These are phyloP conservation scores for Skeletonema potamos DNA, from an alignment of 108 stramenopile genomes.

Conservation along the genomic window DNA sequence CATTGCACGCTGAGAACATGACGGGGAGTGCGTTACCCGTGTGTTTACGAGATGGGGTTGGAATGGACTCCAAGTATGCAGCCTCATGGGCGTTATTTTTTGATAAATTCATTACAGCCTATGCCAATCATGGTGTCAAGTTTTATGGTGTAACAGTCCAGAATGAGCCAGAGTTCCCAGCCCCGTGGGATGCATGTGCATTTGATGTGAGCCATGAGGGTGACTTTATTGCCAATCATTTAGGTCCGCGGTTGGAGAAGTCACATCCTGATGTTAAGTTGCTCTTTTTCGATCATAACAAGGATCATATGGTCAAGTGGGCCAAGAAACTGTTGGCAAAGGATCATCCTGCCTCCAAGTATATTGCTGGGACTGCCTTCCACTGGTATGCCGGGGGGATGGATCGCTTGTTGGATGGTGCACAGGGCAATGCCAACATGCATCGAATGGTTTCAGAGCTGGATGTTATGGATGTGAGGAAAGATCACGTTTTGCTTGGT, in stretches of 20 bases:
- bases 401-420: constrained; percentile 90
- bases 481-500: constrained; percentile 58
- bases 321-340: constrained; percentile 48
- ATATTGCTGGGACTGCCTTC: constrained; percentile 89
- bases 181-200: constrained; percentile 97
- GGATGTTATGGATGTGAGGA: constrained; percentile 30
- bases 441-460: constrained; percentile 63
- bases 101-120: constrained; percentile 80
- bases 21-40: constrained; percentile 64
- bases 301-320: constrained; percentile 90
- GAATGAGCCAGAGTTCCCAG: constrained; percentile 95
- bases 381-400: constrained; percentile 94
- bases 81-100: constrained; percentile 83
- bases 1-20: constrained; percentile 58
- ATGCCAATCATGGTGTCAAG: constrained; percentile 59
- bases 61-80: constrained; percentile 68
- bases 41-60: constrained; percentile 82
- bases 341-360: constrained; percentile 56
- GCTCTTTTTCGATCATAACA: constrained; percentile 96
- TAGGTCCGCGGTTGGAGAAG: constrained; percentile 75
- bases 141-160: constrained; percentile 85
- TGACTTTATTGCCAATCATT: constrained; percentile 86
- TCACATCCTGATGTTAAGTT: constrained; percentile 87
- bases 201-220: constrained; percentile 69
- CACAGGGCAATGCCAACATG: constrained; percentile 77